Evolutionary conservation across 306 rosid species (phyloP).

Genomic region (Glycine soja): DNA sequence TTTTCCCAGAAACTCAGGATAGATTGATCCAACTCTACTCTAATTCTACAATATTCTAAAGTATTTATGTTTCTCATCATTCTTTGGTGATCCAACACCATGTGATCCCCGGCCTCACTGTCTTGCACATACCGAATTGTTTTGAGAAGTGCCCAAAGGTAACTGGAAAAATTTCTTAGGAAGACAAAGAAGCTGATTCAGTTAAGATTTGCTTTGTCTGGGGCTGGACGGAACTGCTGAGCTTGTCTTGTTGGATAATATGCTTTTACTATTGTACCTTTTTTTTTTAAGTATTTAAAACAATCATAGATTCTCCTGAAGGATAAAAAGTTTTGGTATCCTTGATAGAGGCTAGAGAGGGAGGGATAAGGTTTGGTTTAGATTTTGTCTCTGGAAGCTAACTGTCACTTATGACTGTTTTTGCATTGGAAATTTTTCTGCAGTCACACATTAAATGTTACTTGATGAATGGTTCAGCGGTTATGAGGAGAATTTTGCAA

Average conservation of each 20-base stretch:
- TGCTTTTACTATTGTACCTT: constrained; percentile 36
- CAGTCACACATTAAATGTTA: constrained; percentile 27
- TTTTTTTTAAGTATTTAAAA: constrained; percentile 14
- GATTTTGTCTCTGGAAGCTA: constrained; percentile 44
- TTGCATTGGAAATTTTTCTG: constrained; percentile 21
- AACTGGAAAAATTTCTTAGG: constrained; percentile 18
- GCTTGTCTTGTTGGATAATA: constrained; percentile 46
- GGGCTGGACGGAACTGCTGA: constrained; percentile 38
- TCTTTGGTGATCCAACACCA: constrained; percentile 52
- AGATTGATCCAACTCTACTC: constrained; percentile 51
- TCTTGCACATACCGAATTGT: constrained; percentile 42
- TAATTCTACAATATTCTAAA: constrained; percentile 55
- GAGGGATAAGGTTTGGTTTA: constrained; percentile 38
- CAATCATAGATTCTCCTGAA: constrained; percentile 35
- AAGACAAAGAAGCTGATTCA: constrained; percentile 45
- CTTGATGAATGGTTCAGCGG: constrained; percentile 36
- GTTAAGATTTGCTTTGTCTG: constrained; percentile 31
- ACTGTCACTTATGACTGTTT: constrained; percentile 38
- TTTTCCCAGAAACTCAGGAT: constrained; percentile 53
- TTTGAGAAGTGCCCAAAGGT: constrained; percentile 34
- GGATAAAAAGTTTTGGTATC: constrained; percentile 43
- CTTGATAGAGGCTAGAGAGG: constrained; percentile 41
- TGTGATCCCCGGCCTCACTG: constrained; percentile 43
- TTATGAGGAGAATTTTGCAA: constrained; percentile 8
- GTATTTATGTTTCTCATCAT: constrained; percentile 40